Conservation (phyloP, 805 yeast genomes). For the Ogataea naganishii region DNA sequence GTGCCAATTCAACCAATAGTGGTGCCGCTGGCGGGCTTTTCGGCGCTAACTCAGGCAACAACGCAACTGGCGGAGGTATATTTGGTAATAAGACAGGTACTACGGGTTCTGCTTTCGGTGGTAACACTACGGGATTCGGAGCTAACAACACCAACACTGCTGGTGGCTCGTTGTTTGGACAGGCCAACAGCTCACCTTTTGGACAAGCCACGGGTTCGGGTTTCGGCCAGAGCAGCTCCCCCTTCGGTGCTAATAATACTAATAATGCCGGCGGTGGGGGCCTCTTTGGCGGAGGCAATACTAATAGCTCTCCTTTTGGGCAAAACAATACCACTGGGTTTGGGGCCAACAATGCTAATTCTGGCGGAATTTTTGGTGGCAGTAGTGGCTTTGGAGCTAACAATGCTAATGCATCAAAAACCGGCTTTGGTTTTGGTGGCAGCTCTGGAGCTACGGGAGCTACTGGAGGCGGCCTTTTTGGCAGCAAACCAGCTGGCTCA, state of each 20-base stretch:
- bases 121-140: constrained; percentile 15
- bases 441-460: no score
- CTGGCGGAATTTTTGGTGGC: constrained; percentile 9
- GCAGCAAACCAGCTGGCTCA: constrained; percentile 9
- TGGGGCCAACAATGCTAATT: constrained; percentile 20
- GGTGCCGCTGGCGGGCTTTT: constrained; percentile 5
- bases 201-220: no score
- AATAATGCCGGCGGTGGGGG: constrained; percentile 12
- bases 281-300: constrained; percentile 12
- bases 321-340: constrained; percentile 17
- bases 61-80: constrained; percentile 19
- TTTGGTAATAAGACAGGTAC: constrained; percentile 29
- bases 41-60: constrained; percentile 12
- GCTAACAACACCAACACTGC: constrained; percentile 12
- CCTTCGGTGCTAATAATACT: constrained; percentile 6
- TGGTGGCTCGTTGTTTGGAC: constrained; percentile 22
- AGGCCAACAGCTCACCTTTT: constrained; percentile 13
- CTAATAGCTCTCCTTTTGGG: constrained; percentile 3
- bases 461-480: constrained; percentile 10
- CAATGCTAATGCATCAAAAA: constrained; percentile 7
- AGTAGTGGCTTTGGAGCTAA: constrained; percentile 26
- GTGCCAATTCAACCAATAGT: constrained; percentile 11
- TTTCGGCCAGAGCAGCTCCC: constrained; percentile 19
- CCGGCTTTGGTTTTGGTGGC: constrained; percentile 12
- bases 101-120: constrained; percentile 9